Percentiles rank a stretch among this genome's conserved stretches.
Conservation (phyloP, 2,329 filamentous ascomycete species). For the Colletotrichum cereale region DNA sequence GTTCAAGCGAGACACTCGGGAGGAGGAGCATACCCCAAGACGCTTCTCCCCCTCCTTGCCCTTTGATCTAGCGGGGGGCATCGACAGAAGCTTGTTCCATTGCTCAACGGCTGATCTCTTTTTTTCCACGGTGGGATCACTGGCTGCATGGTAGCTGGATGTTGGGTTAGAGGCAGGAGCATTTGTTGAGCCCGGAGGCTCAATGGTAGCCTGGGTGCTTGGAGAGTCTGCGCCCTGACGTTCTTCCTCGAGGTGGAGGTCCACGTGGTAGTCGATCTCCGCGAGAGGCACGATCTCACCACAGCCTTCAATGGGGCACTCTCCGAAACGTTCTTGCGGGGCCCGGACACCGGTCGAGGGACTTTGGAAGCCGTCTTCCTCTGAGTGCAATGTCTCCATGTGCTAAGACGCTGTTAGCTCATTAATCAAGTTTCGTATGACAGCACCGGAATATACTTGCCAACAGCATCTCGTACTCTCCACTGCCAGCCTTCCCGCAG, state of each 20-base stretch:
- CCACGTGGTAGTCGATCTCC: conserved; percentile 70
- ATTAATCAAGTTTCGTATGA: background rate
- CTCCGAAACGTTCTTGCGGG: conserved; percentile 42
- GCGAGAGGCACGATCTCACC: conserved; percentile 64
- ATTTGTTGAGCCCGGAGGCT: background rate
- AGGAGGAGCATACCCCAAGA: conserved; percentile 23
- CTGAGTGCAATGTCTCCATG: conserved; percentile 47
- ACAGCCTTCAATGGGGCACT: conserved; percentile 60
- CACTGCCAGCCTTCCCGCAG: conserved; percentile 48
- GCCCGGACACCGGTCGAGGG: conserved; percentile 45
- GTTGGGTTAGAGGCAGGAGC: background rate
- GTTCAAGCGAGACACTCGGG: background rate
- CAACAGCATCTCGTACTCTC: conserved; percentile 52
- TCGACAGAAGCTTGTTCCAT: conserved; percentile 48
- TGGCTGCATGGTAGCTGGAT: background rate
- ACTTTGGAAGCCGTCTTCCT: conserved; percentile 23
- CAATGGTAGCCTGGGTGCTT: conserved; percentile 10
- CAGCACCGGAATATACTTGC: conserved; percentile 44
- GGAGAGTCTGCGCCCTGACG: conserved; percentile 28
- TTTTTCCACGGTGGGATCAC: conserved; percentile 8
- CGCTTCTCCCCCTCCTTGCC: conserved; percentile 14
- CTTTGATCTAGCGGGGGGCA: conserved; percentile 4
- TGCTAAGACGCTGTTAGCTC: conserved; percentile 42
- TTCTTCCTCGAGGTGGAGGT: conserved; percentile 65
- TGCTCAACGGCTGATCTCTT: conserved; percentile 45